Evolutionary conservation across 2,329 filamentous ascomycete genomes (phyloP), one percentile per base, ranked within the genome.

Genomic region (Pestalotiopsis sp.): DNA sequence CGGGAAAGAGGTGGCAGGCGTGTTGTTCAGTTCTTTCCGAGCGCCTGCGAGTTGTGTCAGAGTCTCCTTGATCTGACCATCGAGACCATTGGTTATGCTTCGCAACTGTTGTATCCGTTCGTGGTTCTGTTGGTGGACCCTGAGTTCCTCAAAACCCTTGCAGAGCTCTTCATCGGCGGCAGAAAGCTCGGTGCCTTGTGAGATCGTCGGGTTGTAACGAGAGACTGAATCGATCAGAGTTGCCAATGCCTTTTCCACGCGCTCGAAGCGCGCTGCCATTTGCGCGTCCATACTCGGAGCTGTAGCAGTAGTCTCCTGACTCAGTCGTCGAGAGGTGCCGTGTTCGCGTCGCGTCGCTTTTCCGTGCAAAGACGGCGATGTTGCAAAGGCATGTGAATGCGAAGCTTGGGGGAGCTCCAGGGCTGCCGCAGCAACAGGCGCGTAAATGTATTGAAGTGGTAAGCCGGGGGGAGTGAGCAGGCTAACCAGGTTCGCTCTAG

Each of bases 161-260:
- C 84, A 87, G 59, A 97, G 86, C 69, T 91, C 88, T 57, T 86
- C 83, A 76, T 97, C 92, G 27, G 93, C 93, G 7, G 85, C 83
- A 20, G 92, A 83, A 11, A 97, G 88, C 71, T 94, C 91, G 68
- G 88, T 83, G 5, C 91, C 92, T 31, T 91, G 88, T 45, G 85
- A 80, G 4, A 88, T 83, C 6, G 91, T 93, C 0, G 93, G 93
- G 75, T 94, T 93, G 81, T 95, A 95, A 72, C 93, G 92, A 5
- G 92, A 87, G 71, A 97, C 92, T 0, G 93, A 95, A 77, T 94
- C 92, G 73, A 94, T 91, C 41, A 97, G 84, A 36, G 84, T 89
- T 13, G 87, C 86, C 23, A 97, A 83, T 1, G 90, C 88, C 74
- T 87, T 88, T 74, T 92, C 91, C 38, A 93, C 83, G 63, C 89